phyloP scores from a whole-genome alignment of 1,139 yeast genomes.

The Taphrina pruni region DNA sequence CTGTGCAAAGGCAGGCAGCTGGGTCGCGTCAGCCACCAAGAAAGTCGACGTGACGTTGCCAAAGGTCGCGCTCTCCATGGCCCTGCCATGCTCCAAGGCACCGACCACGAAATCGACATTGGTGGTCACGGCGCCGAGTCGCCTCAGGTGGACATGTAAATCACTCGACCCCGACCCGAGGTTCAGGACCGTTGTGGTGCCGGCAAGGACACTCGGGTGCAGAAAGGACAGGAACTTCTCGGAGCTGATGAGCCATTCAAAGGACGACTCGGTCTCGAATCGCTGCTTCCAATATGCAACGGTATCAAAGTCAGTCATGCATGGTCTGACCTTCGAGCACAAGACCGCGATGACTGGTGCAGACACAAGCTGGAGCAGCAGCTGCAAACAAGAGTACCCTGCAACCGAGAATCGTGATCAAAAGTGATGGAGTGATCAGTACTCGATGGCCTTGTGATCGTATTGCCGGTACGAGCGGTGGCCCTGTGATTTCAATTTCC shows the following conservation, averaged over 20 bases:
- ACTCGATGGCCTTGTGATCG: too few species aligned
- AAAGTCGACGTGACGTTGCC: slow-evolving; percentile 1
- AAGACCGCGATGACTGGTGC: too few species aligned
- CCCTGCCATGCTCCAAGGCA: slow-evolving; percentile 4
- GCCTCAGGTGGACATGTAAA: slow-evolving; percentile 9
- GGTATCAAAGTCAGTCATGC: slow-evolving; percentile 13
- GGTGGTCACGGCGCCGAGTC: not conserved
- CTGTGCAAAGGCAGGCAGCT: not conserved
- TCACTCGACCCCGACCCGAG: slow-evolving; percentile 21
- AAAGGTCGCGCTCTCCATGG: not conserved
- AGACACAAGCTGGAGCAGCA: too few species aligned
- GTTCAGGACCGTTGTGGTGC: not conserved
- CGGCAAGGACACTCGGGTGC: not conserved
- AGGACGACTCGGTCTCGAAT: not conserved
- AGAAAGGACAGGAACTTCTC: slow-evolving; percentile 6
- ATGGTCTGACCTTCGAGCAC: too few species aligned
- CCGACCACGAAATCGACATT: slow-evolving; percentile 1
- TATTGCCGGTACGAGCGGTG: too few species aligned
- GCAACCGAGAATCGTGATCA: too few species aligned
- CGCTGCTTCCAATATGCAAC: slow-evolving; percentile 1
- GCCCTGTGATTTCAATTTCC: too few species aligned
- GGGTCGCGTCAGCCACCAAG: slow-evolving; percentile 6
- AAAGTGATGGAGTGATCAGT: too few species aligned
- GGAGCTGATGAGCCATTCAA: slow-evolving; percentile 21
- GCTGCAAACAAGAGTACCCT: too few species aligned